Percentiles rank a stretch among this genome's conserved stretches.
Evolutionary conservation across 495 filamentous ascomycete species (phyloP).

Genomic region (Hypoxylon lienhwacheense): DNA sequence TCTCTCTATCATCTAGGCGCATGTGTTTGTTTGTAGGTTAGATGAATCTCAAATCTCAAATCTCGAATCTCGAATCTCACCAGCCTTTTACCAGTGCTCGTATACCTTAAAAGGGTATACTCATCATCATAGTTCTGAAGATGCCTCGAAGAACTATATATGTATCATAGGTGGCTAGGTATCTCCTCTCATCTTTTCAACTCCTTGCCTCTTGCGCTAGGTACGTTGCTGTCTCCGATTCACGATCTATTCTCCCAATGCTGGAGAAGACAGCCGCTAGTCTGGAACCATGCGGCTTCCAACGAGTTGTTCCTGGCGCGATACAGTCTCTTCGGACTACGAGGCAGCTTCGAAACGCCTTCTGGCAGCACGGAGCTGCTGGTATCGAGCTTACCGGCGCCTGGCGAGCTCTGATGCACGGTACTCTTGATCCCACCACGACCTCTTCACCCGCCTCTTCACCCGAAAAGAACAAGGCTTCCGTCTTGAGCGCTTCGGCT

Average conservation of each 20-base stretch:
- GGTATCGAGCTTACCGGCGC: conserved; percentile 57
- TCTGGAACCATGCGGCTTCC: conserved; percentile 73
- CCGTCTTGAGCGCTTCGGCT: conserved; percentile 42
- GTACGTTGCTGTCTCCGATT: background rate
- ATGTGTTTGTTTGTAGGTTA: too few species aligned
- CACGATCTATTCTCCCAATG: conserved; percentile 56
- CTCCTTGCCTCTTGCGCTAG: conserved; percentile 2
- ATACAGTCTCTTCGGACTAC: conserved; percentile 57
- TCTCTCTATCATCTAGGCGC: too few species aligned
- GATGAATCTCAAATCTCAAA: too few species aligned
- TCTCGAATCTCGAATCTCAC: too few species aligned
- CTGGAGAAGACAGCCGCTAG: conserved; percentile 80
- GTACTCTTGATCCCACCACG: conserved; percentile 23
- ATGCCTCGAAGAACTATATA: conserved; percentile 10
- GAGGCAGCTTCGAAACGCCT: conserved; percentile 62
- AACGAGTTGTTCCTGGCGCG: conserved; percentile 63
- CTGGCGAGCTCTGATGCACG: conserved; percentile 48
- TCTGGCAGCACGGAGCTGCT: conserved; percentile 67
- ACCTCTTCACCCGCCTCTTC: conserved; percentile 1
- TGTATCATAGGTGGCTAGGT: too few species aligned
- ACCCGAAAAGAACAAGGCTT: conserved; percentile 21
- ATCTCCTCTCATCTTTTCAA: background rate
- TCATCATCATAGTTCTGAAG: background rate
- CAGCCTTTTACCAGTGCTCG: too few species aligned
- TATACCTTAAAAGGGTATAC: background rate